These are phyloP conservation scores for Cetradonia linearis DNA, from an alignment of 495 filamentous ascomycete genomes.

Conservation along the genomic window DNA sequence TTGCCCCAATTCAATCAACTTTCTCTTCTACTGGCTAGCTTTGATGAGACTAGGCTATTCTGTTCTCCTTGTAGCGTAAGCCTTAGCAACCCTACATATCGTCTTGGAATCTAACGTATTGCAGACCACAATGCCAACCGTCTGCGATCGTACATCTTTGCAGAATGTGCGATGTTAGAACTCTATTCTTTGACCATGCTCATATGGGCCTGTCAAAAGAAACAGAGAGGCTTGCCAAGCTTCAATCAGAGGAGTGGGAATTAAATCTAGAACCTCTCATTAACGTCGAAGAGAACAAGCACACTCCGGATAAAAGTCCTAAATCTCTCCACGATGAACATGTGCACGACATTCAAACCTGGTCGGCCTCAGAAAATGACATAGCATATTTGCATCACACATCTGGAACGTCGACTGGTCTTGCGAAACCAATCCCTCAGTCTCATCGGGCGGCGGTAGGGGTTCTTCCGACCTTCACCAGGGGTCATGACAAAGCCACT, in stretches of 20 bases:
- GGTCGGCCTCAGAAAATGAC: constrained; percentile 13
- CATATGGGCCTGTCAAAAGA: constrained; percentile 25
- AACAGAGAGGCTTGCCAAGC: neutral
- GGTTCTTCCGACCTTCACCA: constrained; percentile 36
- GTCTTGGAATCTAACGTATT: neutral
- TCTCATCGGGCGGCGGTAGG: constrained; percentile 40
- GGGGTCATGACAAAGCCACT: constrained; percentile 31
- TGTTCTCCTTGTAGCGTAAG: constrained; percentile 44
- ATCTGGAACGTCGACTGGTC: constrained; percentile 44
- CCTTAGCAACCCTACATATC: neutral
- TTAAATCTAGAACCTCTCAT: neutral
- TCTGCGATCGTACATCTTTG: constrained; percentile 39
- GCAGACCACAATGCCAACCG: constrained; percentile 40
- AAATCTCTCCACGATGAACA: neutral
- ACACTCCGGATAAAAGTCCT: neutral
- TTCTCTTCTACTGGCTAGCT: constrained; percentile 44
- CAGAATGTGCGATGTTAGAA: constrained; percentile 26
- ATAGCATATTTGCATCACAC: constrained; percentile 40
- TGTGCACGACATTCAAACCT: constrained; percentile 3
- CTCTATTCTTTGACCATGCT: constrained; percentile 31
- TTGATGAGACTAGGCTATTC: constrained; percentile 39
- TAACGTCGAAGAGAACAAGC: neutral
- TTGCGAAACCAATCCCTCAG: constrained; percentile 45
- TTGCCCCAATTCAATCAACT: constrained; percentile 38
- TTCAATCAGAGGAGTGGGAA: neutral